phyloP scores from a whole-genome alignment of 192 early-diverging fungal genomes.

The Umbelopsis ramanniana region DNA sequence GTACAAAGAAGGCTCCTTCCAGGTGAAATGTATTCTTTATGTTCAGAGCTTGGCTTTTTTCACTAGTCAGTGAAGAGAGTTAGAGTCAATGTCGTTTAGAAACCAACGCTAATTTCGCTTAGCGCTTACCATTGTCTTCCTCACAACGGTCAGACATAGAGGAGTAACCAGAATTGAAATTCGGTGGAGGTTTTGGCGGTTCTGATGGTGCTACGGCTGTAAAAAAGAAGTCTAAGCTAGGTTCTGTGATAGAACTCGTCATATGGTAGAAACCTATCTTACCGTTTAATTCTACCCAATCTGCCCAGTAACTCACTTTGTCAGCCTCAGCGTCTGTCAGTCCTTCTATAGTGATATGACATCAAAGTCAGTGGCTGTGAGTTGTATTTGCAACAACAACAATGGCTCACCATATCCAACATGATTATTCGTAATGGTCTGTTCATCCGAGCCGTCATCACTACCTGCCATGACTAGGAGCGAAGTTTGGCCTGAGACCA shows the following conservation, averaged over 20 bases:
- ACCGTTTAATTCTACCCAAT: slow-evolving; percentile 11
- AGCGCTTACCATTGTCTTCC: neutral
- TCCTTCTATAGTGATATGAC: neutral
- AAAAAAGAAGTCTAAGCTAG: neutral
- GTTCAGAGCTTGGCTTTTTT: slow-evolving; percentile 2
- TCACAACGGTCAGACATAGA: neutral
- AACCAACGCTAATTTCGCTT: neutral
- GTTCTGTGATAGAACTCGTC: neutral
- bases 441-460: neutral
- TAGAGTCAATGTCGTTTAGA: neutral
- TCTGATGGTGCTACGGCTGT: slow-evolving; percentile 3
- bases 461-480: neutral
- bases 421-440: slow-evolving; percentile 2
- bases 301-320: slow-evolving; percentile 18
- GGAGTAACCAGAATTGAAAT: neutral
- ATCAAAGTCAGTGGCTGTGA: neutral
- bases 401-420: neutral
- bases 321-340: slow-evolving; percentile 5
- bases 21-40: neutral
- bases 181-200: slow-evolving; percentile 7
- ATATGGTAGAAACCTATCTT: neutral
- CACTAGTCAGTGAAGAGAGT: neutral
- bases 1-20: neutral
- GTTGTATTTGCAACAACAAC: neutral
- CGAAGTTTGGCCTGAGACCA: too few species aligned